Evolutionary conservation across 495 filamentous ascomycete genomes (phyloP).

Genomic region (Penicillium longicatenatum): DNA sequence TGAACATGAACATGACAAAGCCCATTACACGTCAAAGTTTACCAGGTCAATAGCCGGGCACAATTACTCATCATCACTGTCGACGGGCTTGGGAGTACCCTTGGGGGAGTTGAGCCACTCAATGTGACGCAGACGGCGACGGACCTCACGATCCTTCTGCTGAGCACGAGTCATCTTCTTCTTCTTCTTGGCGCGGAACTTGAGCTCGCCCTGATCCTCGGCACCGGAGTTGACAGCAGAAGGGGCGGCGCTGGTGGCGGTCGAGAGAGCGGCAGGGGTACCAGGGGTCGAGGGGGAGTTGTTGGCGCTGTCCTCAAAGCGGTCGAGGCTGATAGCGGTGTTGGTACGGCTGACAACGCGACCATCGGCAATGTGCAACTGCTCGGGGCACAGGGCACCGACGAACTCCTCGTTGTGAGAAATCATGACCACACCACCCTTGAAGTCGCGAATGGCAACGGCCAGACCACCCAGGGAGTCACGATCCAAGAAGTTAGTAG

Average conservation of each 20-base stretch:
- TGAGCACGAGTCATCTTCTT: constrained; percentile 98
- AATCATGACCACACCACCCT: constrained; percentile 97
- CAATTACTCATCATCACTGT: constrained; percentile 71
- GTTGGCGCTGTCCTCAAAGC: constrained; percentile 81
- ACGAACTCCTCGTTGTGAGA: constrained; percentile 99
- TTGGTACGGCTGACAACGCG: constrained; percentile 81
- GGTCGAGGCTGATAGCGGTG: constrained; percentile 68
- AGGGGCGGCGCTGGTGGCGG: constrained; percentile 60
- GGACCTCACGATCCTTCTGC: constrained; percentile 86
- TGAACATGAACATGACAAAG: constrained; percentile 14
- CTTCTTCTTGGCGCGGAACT: constrained; percentile 95
- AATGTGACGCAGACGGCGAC: constrained; percentile 87
- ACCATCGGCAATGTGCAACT: constrained; percentile 90
- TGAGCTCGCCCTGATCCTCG: constrained; percentile 79
- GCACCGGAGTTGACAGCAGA: constrained; percentile 82
- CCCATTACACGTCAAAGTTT: constrained; percentile 29
- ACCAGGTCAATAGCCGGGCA: constrained; percentile 9
- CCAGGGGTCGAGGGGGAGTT: constrained; percentile 57
- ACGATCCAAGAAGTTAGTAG: constrained; percentile 98
- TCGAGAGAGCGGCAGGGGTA: constrained; percentile 52
- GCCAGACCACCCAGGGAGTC: constrained; percentile 95
- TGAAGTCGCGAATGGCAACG: constrained; percentile 95
- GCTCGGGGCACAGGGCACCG: constrained; percentile 88
- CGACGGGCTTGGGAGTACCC: constrained; percentile 74
- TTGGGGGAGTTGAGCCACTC: constrained; percentile 70